Base-by-base conservation (phyloP, 2,329 filamentous ascomycete species). In the Xylariaceae sp. region DNA sequence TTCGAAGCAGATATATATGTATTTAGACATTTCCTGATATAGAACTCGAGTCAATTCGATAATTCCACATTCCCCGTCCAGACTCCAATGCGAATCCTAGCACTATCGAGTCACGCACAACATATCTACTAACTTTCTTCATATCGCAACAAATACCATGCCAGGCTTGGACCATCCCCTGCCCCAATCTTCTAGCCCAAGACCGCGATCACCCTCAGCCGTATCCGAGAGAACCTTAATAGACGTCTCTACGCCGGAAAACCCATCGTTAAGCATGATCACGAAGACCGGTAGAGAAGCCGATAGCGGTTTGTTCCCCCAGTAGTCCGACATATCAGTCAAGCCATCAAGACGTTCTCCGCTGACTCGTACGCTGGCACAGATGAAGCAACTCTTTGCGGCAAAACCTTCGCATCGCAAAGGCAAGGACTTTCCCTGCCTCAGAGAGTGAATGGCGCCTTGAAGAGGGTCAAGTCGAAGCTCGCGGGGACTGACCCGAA, bases 201-300 rank as follows among this genome's bases (percentile, higher is more conserved):
- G 43, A 21, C 32, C 29, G 9, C 57, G 63, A 41, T 60, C 63
- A 19, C 44, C 44, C 18, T 65, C 61, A 2, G 48, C 51, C n/a
- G 54, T 56, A 23, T 64, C 66, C 16, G 64, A 65, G 16, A 59
- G 19, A n/a, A 68, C 65, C 19, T 42, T 67, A 20, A 58, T 63
- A 5, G 56, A 59, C 18, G 46, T 52, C 7, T 20, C 44, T 42
- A 41, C 21, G 12, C 52, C 41, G 9, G 59, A 52, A 7, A 23
- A 37, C 3, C 14, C 32, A 12, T 3, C 32, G 5, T 37, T 23
- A 14, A n/a, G 47, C 6, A 14, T 16, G 2, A 40, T 43, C 6
- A 40, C 43, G 29, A 21, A 40, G 37, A 50, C 56, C 40, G 41
- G 18, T 9, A 26, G 56, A 44, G 44, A 48, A 3, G 42, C 56